These are phyloP conservation scores for Letharia lupina DNA, from an alignment of 495 filamentous ascomycete species.

Conservation along the genomic window DNA sequence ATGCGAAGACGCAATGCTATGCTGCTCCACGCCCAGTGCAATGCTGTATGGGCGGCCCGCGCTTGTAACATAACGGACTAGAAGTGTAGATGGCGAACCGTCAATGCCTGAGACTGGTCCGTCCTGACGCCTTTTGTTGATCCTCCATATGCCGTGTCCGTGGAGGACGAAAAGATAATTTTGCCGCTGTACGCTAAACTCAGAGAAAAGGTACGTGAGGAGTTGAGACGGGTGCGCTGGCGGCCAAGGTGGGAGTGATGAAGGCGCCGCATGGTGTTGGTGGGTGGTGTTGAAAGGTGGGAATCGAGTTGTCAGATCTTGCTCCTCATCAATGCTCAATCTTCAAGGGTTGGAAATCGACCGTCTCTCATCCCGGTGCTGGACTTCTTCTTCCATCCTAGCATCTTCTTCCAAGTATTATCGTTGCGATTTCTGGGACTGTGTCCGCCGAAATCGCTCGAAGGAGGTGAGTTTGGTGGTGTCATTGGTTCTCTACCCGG, in stretches of 20 bases:
- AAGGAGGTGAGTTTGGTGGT: conserved; percentile 79
- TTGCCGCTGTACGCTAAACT: not conserved
- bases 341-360: conserved; percentile 25
- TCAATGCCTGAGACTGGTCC: conserved; percentile 4
- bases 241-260: not conserved
- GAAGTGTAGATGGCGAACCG: not conserved
- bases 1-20: conserved; percentile 8
- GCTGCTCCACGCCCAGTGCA: conserved; percentile 5
- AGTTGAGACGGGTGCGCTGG: not conserved
- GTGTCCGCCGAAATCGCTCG: conserved; percentile 46
- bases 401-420: conserved; percentile 75
- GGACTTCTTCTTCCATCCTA: conserved; percentile 59
- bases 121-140: conserved; percentile 5
- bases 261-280: not conserved
- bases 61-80: not conserved
- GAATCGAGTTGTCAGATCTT: not conserved
- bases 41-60: conserved; percentile 6
- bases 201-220: not conserved
- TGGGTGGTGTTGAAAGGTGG: not conserved
- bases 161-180: not conserved
- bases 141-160: conserved; percentile 2
- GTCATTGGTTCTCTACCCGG: conserved; percentile 59
- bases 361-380: conserved; percentile 29
- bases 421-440: conserved; percentile 48
- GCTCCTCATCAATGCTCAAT: conserved; percentile 14